phyloP scores from a whole-genome alignment of 2,329 filamentous ascomycete genomes.

The Chaetomium olivaceum region DNA sequence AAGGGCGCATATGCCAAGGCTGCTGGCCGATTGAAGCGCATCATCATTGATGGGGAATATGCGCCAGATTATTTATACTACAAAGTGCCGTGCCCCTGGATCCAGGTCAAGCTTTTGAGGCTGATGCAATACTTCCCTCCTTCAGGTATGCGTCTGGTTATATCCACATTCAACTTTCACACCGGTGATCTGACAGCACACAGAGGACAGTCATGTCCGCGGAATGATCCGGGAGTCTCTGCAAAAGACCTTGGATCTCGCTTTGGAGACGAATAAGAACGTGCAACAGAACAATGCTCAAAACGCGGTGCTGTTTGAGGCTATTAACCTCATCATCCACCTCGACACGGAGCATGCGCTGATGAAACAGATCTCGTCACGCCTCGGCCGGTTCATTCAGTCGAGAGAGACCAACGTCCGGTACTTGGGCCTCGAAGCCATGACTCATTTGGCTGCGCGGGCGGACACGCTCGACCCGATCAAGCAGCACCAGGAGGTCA shows the following conservation, averaged over 20 bases:
- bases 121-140: slow-evolving; percentile 95
- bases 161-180: background rate
- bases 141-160: slow-evolving; percentile 62
- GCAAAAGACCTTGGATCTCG: slow-evolving; percentile 85
- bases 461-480: slow-evolving; percentile 95
- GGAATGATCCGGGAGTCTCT: slow-evolving; percentile 89
- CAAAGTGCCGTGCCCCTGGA: slow-evolving; percentile 98
- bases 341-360: slow-evolving; percentile 90
- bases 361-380: slow-evolving; percentile 92
- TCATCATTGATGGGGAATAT: slow-evolving; percentile 88
- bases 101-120: slow-evolving; percentile 91
- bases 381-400: slow-evolving; percentile 92
- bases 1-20: slow-evolving; percentile 93
- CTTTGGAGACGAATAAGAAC: slow-evolving; percentile 94
- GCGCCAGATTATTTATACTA: slow-evolving; percentile 95
- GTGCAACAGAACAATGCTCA: slow-evolving; percentile 99
- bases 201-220: slow-evolving; percentile 89
- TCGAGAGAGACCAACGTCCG: slow-evolving; percentile 96
- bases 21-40: slow-evolving; percentile 82
- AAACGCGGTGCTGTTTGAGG: slow-evolving; percentile 96
- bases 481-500: slow-evolving; percentile 96
- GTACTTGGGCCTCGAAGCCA: slow-evolving; percentile 92
- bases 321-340: slow-evolving; percentile 97
- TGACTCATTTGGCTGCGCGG: slow-evolving; percentile 94
- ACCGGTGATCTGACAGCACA: background rate